These are phyloP conservation scores for Polytrichum formosum DNA, from an alignment of 225 moss, liverwort and hornwort species.

Conservation along the genomic window DNA sequence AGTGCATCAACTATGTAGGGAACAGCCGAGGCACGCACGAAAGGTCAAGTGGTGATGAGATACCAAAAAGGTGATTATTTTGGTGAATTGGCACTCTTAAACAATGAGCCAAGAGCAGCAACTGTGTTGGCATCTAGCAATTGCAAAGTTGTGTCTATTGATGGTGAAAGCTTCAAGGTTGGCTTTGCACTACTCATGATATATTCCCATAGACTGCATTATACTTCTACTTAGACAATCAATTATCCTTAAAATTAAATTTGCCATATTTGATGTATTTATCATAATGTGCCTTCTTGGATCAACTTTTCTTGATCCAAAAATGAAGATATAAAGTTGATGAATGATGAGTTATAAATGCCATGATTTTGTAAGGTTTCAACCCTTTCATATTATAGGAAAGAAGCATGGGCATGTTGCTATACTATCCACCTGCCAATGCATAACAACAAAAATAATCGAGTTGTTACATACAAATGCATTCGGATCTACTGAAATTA, in stretches of 20 bases:
- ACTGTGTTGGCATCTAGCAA: conserved; percentile 55
- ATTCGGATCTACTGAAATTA: no score
- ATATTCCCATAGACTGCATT: no score
- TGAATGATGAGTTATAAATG: neutral
- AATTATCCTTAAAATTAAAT: neutral
- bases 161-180: conserved; percentile 89
- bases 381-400: no score
- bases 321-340: no score
- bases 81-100: conserved; percentile 86
- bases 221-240: neutral
- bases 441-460: no score
- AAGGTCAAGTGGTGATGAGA: conserved; percentile 66
- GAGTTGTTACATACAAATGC: no score
- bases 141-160: conserved; percentile 77
- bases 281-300: neutral
- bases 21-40: conserved; percentile 60
- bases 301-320: neutral
- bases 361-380: neutral
- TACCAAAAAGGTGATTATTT: conserved; percentile 89
- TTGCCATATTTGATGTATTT: no score
- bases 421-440: no score
- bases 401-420: no score
- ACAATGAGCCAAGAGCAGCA: conserved; percentile 80
- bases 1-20: conserved; percentile 37
- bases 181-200: neutral